A percentile compares a stretch with the other conserved stretches of the same genome.
phyloP scores from a whole-genome alignment of 1,284 basidiomycete species.

The Cryptococcus sp. region DNA sequence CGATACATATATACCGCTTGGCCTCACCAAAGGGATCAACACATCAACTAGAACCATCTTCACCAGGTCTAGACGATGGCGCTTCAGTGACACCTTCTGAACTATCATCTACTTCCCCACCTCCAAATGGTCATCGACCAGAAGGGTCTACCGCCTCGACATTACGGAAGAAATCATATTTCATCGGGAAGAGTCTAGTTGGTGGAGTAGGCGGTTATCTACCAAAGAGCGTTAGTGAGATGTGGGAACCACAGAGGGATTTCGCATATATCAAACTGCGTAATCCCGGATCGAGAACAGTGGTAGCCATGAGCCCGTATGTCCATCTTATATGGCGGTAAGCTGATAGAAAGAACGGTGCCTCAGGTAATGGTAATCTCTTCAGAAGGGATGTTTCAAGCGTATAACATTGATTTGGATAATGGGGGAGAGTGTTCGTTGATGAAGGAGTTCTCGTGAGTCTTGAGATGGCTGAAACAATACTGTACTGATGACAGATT shows the following conservation, averaged over 20 bases:
- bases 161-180: slow-evolving; percentile 59
- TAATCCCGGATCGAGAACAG: slow-evolving; percentile 62
- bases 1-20: slow-evolving; percentile 95
- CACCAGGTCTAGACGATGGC: neutral
- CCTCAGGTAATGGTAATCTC: slow-evolving; percentile 97
- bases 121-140: slow-evolving; percentile 10
- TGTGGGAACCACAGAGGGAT: slow-evolving; percentile 95
- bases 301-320: slow-evolving; percentile 80
- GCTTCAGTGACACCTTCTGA: slow-evolving; percentile 22
- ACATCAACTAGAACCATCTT: neutral
- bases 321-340: neutral
- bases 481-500: neutral
- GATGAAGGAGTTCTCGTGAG: slow-evolving; percentile 80
- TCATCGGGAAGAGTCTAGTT: slow-evolving; percentile 73
- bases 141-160: slow-evolving; percentile 30
- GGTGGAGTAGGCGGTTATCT: slow-evolving; percentile 84
- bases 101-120: slow-evolving; percentile 20
- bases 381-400: slow-evolving; percentile 91
- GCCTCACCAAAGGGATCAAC: slow-evolving; percentile 22
- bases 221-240: slow-evolving; percentile 84
- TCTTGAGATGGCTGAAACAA: no score
- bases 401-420: slow-evolving; percentile 93
- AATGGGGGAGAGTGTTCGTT: slow-evolving; percentile 92
- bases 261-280: slow-evolving; percentile 90
- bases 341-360: slow-evolving; percentile 59